Evolutionary conservation across 495 filamentous ascomycete genomes (phyloP).

Genomic region (Ascobolus immersus): DNA sequence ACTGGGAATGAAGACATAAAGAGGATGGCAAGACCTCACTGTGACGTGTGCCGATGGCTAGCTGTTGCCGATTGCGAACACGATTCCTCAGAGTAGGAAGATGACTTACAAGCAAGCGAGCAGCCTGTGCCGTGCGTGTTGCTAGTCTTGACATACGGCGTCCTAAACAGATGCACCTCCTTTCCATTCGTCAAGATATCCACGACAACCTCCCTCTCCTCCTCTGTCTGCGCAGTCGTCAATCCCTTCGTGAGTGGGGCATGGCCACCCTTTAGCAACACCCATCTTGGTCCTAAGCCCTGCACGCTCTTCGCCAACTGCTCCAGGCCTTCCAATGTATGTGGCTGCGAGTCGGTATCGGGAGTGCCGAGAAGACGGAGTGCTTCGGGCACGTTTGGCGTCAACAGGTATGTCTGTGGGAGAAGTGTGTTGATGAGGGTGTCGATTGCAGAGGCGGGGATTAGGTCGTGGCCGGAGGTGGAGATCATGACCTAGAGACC

Average conservation of each 20-base stretch:
- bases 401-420: slow-evolving; percentile 54
- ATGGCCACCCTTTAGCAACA: slow-evolving; percentile 84
- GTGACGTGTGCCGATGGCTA: too few species aligned
- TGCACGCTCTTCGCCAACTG: slow-evolving; percentile 40
- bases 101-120: slow-evolving; percentile 55
- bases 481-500: slow-evolving; percentile 66
- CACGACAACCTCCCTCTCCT: slow-evolving; percentile 38
- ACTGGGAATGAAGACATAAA: too few species aligned
- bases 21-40: too few species aligned
- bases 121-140: slow-evolving; percentile 94
- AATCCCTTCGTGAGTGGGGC: slow-evolving; percentile 40
- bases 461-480: slow-evolving; percentile 52
- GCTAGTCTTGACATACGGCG: slow-evolving; percentile 36
- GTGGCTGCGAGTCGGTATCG: slow-evolving; percentile 25
- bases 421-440: slow-evolving; percentile 40
- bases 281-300: slow-evolving; percentile 43
- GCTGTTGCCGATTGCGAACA: too few species aligned
- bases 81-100: background rate
- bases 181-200: slow-evolving; percentile 46
- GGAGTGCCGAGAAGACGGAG: slow-evolving; percentile 38
- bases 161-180: slow-evolving; percentile 33
- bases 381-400: slow-evolving; percentile 83
- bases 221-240: slow-evolving; percentile 24
- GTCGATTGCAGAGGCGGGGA: slow-evolving; percentile 42
- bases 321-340: slow-evolving; percentile 32